Evolutionary conservation across 495 filamentous ascomycete species (phyloP).

Genomic region (Gamarada debralockiae): DNA sequence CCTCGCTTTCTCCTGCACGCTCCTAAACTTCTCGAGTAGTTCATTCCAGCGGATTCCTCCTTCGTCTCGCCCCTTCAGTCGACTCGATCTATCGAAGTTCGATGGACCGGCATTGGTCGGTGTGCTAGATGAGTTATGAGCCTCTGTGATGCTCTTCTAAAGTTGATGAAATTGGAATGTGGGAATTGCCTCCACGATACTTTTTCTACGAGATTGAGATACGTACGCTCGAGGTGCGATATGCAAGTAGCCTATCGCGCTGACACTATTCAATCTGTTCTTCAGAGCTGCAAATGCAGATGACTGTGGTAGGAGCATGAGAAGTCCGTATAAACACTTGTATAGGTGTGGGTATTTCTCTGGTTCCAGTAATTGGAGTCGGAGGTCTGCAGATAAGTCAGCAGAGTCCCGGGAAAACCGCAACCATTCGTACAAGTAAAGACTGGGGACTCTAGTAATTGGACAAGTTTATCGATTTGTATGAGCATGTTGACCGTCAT

Average conservation of each 20-base stretch:
- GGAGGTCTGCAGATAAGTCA: constrained; percentile 59
- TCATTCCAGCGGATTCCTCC: constrained; percentile 86
- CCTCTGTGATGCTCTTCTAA: constrained; percentile 24
- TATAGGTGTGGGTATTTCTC: constrained; percentile 95
- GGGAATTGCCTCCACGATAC: constrained; percentile 35
- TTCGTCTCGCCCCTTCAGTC: constrained; percentile 81
- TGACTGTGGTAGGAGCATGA: constrained; percentile 97
- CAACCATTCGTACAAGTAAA: constrained; percentile 71
- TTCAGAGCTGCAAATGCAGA: constrained; percentile 96
- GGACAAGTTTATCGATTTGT: constrained; percentile 98
- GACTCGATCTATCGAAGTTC: constrained; percentile 72
- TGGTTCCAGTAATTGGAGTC: constrained; percentile 95
- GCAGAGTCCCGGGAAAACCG: neutral
- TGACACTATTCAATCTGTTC: constrained; percentile 94
- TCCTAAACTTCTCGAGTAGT: constrained; percentile 92
- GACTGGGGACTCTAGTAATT: constrained; percentile 94
- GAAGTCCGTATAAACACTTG: constrained; percentile 94
- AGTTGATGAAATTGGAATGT: constrained; percentile 28
- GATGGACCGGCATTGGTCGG: constrained; percentile 41
- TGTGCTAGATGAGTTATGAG: constrained; percentile 36
- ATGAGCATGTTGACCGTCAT: constrained; percentile 99
- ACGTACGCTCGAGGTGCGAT: constrained; percentile 78
- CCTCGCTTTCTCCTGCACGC: constrained; percentile 76
- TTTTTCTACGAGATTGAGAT: constrained; percentile 35
- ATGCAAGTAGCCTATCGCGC: constrained; percentile 93